These are phyloP conservation scores for Sicyos edulis DNA, from an alignment of 306 rosid genomes.

Conservation along the genomic window DNA sequence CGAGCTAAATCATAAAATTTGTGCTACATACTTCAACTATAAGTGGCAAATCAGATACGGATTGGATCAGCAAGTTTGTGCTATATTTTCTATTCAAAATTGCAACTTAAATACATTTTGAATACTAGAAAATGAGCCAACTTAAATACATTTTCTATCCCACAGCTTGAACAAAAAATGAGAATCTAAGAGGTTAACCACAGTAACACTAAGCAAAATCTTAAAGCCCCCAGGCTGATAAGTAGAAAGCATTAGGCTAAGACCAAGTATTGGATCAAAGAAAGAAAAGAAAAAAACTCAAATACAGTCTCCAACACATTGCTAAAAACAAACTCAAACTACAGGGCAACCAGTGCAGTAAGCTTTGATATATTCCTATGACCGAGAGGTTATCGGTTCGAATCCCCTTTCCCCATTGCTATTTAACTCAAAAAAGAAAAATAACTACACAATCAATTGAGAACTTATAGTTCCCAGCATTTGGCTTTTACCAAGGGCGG, in stretches of 20 bases:
- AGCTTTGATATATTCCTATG: too few relatives aligned
- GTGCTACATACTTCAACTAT: not conserved
- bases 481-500: not conserved
- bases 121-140: not conserved
- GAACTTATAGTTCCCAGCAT: not conserved
- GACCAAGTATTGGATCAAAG: not conserved
- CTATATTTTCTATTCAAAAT: slow-evolving; percentile 2
- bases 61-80: not conserved
- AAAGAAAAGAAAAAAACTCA: not conserved
- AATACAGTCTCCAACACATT: not conserved
- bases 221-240: not conserved
- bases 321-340: not conserved
- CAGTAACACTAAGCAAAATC: not conserved
- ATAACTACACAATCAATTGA: too few relatives aligned
- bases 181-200: not conserved
- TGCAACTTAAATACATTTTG: not conserved
- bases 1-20: not conserved
- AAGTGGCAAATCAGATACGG: not conserved
- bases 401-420: too few relatives aligned
- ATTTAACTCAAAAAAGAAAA: too few relatives aligned
- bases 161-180: not conserved
- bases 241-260: not conserved
- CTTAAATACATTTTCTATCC: not conserved
- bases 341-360: too few relatives aligned
- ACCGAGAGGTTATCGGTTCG: too few relatives aligned